Evolutionary conservation across 2,329 filamentous ascomycete genomes (phyloP).

Genomic region (Sporothrix brasiliensis): DNA sequence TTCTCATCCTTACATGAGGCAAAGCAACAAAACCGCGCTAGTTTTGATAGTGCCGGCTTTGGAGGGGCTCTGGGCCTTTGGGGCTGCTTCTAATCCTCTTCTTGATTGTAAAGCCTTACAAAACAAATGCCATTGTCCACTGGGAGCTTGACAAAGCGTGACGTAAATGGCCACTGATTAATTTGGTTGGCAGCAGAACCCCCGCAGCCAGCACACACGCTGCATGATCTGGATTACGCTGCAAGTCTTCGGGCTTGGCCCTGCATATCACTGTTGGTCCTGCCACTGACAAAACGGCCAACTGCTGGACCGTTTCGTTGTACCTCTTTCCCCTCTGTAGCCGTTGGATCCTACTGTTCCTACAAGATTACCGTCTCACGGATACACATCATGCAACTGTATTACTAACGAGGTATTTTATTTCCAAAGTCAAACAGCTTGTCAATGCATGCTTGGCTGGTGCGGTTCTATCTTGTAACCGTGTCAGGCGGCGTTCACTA

Average conservation of each 20-base stretch:
- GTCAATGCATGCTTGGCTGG: no score
- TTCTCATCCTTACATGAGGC: conserved; percentile 30
- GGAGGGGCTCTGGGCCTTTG: not conserved
- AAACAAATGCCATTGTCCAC: not conserved
- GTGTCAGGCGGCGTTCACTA: not conserved
- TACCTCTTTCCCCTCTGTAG: not conserved
- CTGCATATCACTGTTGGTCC: not conserved
- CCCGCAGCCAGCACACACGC: not conserved
- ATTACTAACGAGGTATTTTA: not conserved
- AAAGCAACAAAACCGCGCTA: not conserved
- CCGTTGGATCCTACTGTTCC: not conserved
- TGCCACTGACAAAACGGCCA: not conserved
- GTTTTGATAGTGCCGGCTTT: not conserved
- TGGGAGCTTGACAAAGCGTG: conserved; percentile 35
- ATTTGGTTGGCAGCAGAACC: not conserved
- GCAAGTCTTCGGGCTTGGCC: not conserved
- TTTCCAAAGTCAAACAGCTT: not conserved
- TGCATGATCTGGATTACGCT: not conserved
- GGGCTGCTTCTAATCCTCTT: no score
- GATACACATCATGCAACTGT: not conserved
- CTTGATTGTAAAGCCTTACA: conserved; percentile 17
- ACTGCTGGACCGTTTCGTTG: not conserved
- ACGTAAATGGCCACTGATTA: conserved; percentile 29
- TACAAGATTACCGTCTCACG: not conserved
- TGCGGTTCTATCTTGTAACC: not conserved